These are phyloP conservation scores for Gossypium stocksii DNA, from an alignment of 345 rosid genomes.

Conservation along the genomic window DNA sequence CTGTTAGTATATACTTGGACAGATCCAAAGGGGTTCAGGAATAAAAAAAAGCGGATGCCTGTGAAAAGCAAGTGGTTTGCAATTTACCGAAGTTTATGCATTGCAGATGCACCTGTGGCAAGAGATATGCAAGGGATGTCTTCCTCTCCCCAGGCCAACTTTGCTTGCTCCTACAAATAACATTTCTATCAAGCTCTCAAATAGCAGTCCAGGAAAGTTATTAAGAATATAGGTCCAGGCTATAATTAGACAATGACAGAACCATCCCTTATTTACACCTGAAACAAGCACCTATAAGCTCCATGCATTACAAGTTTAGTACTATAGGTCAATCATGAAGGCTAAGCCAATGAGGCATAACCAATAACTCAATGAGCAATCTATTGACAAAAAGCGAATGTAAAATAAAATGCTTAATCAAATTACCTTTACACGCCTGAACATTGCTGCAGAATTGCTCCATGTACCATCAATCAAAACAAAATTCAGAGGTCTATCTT, in stretches of 20 bases:
- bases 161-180: slow-evolving; percentile 60
- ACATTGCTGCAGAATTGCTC: slow-evolving; percentile 97
- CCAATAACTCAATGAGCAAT: background rate
- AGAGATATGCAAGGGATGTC: slow-evolving; percentile 76
- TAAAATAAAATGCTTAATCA: background rate
- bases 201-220: background rate
- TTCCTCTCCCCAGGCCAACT: slow-evolving; percentile 67
- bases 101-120: slow-evolving; percentile 66
- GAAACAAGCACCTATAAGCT: background rate
- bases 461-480: slow-evolving; percentile 93
- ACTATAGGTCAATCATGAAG: background rate
- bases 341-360: background rate
- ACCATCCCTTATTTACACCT: background rate
- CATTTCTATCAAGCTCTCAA: background rate
- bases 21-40: background rate
- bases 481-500: slow-evolving; percentile 52
- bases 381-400: background rate
- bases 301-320: background rate
- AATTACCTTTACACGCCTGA: slow-evolving; percentile 79
- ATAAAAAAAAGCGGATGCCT: background rate
- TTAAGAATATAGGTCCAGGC: background rate
- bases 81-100: slow-evolving; percentile 89
- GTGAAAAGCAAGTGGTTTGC: slow-evolving; percentile 1
- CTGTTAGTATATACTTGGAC: background rate
- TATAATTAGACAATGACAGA: background rate